Conservation (phyloP, 306 rosid species). For the Cucurbita ficifolia region DNA sequence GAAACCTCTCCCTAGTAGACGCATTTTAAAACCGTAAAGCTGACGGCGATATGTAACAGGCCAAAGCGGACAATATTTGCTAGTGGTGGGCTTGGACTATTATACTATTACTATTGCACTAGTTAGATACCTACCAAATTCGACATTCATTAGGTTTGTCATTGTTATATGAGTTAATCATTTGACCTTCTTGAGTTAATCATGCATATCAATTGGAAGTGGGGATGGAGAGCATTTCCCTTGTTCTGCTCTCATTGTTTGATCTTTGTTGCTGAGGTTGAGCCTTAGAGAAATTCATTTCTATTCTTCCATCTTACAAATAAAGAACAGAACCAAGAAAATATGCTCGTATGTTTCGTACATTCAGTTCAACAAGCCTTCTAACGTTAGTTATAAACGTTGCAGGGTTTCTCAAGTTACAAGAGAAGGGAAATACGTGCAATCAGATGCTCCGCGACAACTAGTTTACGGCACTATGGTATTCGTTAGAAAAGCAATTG, state of each 20-base stretch:
- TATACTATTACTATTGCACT: no score
- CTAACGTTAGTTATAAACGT: slow-evolving; percentile 15
- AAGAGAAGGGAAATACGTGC: slow-evolving; percentile 75
- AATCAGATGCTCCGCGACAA: slow-evolving; percentile 77
- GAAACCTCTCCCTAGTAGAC: no score
- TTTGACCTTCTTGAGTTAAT: not conserved
- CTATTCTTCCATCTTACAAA: not conserved
- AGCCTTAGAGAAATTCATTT: not conserved
- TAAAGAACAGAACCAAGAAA: not conserved
- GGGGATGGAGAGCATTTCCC: not conserved
- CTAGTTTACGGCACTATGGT: slow-evolving; percentile 93
- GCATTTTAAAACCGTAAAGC: no score
- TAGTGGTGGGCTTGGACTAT: no score
- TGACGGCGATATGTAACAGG: no score
- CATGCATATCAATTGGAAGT: not conserved
- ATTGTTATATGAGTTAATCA: not conserved
- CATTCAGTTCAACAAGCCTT: not conserved
- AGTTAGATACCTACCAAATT: not conserved
- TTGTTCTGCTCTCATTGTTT: not conserved
- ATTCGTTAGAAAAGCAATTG: slow-evolving; percentile 69
- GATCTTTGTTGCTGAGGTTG: not conserved
- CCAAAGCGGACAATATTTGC: no score
- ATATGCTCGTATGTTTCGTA: not conserved
- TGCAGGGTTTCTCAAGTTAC: slow-evolving; percentile 84
- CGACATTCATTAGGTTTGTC: not conserved